phyloP scores from a whole-genome alignment of 2,329 filamentous ascomycete species.

The Ilyonectria sp. region DNA sequence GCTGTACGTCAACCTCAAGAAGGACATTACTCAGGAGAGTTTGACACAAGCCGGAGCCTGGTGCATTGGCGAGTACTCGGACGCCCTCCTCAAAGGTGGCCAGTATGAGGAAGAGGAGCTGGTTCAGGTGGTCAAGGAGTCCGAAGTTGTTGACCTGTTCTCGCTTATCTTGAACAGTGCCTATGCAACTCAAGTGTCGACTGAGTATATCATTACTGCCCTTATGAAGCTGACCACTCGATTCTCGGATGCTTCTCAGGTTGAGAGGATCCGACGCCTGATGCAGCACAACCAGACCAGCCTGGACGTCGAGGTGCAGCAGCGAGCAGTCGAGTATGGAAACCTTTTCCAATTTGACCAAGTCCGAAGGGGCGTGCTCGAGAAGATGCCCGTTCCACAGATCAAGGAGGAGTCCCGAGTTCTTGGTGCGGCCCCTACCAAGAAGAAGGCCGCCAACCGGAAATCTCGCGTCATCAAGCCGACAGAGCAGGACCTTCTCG shows the following conservation, averaged over 20 bases:
- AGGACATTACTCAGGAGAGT: constrained; percentile 98
- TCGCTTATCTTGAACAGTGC: constrained; percentile 93
- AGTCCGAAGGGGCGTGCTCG: constrained; percentile 89
- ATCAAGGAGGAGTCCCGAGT: constrained; percentile 96
- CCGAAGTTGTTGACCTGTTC: constrained; percentile 94
- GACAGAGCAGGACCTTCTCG: constrained; percentile 91
- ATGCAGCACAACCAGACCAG: constrained; percentile 86
- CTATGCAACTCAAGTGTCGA: constrained; percentile 91
- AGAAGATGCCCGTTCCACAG: constrained; percentile 98
- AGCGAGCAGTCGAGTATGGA: constrained; percentile 93
- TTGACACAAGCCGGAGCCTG: constrained; percentile 93
- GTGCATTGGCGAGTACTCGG: constrained; percentile 98
- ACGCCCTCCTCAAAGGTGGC: constrained; percentile 88
- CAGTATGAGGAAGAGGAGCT: constrained; percentile 96
- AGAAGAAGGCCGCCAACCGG: constrained; percentile 79
- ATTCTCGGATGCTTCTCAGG: constrained; percentile 85
- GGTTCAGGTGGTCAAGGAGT: constrained; percentile 84
- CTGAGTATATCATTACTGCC: constrained; percentile 96
- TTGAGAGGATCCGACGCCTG: constrained; percentile 87
- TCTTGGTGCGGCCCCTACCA: constrained; percentile 83
- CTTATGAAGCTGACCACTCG: constrained; percentile 95
- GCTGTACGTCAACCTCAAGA: constrained; percentile 89
- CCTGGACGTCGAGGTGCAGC: constrained; percentile 95
- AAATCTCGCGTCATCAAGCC: constrained; percentile 85
- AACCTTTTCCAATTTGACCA: constrained; percentile 95